phyloP scores from a whole-genome alignment of 2,329 filamentous ascomycete species.

The Colletotrichum magnum region DNA sequence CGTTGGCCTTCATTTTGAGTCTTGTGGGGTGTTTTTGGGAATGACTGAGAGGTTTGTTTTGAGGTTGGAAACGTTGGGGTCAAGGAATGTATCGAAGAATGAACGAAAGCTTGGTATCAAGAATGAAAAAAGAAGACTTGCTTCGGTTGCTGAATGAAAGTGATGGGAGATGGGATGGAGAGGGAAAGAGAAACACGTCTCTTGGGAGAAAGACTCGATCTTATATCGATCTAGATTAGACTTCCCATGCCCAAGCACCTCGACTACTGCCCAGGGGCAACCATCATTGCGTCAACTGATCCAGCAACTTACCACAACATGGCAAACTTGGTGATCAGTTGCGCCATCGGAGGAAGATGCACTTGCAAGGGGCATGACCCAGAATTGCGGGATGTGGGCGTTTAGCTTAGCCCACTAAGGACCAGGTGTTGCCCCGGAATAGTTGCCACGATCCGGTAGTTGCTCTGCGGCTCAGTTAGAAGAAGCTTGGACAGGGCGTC shows the following conservation, averaged over 20 bases:
- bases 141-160: conserved; percentile 38
- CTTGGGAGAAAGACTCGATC: background rate
- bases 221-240: conserved; percentile 28
- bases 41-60: background rate
- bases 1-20: conserved; percentile 37
- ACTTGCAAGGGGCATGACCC: conserved; percentile 19
- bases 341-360: conserved; percentile 29
- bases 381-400: conserved; percentile 29
- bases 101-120: conserved; percentile 27
- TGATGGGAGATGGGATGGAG: conserved; percentile 26
- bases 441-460: conserved; percentile 32
- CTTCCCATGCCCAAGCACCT: background rate
- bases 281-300: conserved; percentile 27
- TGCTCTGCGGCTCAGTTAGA: conserved; percentile 20
- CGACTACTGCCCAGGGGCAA: conserved; percentile 1
- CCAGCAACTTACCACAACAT: conserved; percentile 13
- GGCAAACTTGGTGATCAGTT: conserved; percentile 10
- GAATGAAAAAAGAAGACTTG: conserved; percentile 39
- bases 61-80: background rate
- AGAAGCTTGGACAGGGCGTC: background rate
- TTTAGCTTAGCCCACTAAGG: conserved; percentile 5
- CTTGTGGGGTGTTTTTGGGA: background rate
- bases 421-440: conserved; percentile 4
- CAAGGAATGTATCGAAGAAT: conserved; percentile 16
- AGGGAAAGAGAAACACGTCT: background rate